A percentile compares a stretch with the other conserved stretches of the same genome.
These are phyloP conservation scores for Pseudogymnoascus sp. DNA, from an alignment of 2,329 filamentous ascomycete genomes.

Conservation along the genomic window DNA sequence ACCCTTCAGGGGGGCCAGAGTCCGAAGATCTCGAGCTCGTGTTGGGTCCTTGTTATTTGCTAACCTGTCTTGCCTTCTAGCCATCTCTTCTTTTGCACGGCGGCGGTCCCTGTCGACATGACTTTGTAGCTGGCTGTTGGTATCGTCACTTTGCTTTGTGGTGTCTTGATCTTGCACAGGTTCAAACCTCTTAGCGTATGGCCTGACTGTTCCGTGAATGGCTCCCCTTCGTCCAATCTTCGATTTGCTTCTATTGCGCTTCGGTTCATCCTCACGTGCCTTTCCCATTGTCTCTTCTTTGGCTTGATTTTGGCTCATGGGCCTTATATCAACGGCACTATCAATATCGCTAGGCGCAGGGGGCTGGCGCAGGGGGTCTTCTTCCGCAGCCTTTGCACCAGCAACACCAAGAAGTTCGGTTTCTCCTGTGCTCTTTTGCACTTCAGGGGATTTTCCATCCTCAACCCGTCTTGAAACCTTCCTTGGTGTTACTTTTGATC, in stretches of 20 bases:
- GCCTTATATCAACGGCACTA: slow-evolving; percentile 2
- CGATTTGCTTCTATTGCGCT: slow-evolving; percentile 9
- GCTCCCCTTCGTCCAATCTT: slow-evolving; percentile 15
- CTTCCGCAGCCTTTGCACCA: background rate
- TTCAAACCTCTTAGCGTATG: slow-evolving; percentile 54
- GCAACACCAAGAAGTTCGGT: background rate
- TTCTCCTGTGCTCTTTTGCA: background rate
- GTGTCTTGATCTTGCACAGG: slow-evolving; percentile 33
- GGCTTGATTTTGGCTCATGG: slow-evolving; percentile 17
- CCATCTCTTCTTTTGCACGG: slow-evolving; percentile 64
- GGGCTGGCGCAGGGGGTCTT: slow-evolving; percentile 28
- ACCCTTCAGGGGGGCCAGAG: slow-evolving; percentile 61
- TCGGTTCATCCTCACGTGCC: slow-evolving; percentile 23
- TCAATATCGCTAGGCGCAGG: background rate
- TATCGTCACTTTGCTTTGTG: background rate
- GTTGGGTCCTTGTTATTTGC: slow-evolving; percentile 77
- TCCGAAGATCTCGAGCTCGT: slow-evolving; percentile 70
- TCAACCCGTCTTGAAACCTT: background rate
- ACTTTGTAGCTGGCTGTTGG: slow-evolving; percentile 18
- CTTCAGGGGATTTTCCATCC: background rate
- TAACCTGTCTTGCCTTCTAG: slow-evolving; percentile 75
- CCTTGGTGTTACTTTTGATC: background rate
- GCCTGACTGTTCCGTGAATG: slow-evolving; percentile 26
- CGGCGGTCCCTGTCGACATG: slow-evolving; percentile 71
- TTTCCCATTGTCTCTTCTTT: slow-evolving; percentile 23